phyloP scores from a whole-genome alignment of 2,329 filamentous ascomycete species.

The Aureobasidium lini region DNA sequence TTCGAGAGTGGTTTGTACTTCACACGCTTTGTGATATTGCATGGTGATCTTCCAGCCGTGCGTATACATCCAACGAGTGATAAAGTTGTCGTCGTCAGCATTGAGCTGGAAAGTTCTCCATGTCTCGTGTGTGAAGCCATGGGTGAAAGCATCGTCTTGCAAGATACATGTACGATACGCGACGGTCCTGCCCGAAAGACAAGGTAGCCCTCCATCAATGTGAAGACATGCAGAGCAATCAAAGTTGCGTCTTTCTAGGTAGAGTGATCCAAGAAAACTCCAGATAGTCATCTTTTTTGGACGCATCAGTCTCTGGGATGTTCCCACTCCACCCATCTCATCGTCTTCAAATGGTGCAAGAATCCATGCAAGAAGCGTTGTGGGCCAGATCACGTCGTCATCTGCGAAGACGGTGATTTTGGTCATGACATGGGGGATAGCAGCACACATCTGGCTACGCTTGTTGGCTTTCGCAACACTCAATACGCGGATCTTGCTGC shows the following conservation, averaged over 20 bases:
- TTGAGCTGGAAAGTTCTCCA: slow-evolving; percentile 86
- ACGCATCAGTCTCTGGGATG: slow-evolving; percentile 77
- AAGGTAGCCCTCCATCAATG: slow-evolving; percentile 92
- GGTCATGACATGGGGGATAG: slow-evolving; percentile 77
- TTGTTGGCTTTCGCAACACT: slow-evolving; percentile 86
- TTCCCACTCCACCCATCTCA: slow-evolving; percentile 81
- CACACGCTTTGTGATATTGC: slow-evolving; percentile 85
- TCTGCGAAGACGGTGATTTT: slow-evolving; percentile 87
- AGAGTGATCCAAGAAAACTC: slow-evolving; percentile 86
- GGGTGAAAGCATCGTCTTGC: slow-evolving; percentile 74
- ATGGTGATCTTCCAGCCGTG: slow-evolving; percentile 92
- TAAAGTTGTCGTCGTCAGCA: slow-evolving; percentile 96
- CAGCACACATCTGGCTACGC: slow-evolving; percentile 84
- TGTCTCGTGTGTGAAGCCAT: slow-evolving; percentile 84
- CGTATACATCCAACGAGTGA: slow-evolving; percentile 89
- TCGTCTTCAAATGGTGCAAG: slow-evolving; percentile 83
- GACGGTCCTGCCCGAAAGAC: slow-evolving; percentile 88
- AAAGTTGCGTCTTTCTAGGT: slow-evolving; percentile 90
- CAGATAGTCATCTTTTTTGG: slow-evolving; percentile 59
- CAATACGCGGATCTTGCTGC: slow-evolving; percentile 62
- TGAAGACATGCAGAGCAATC: slow-evolving; percentile 94
- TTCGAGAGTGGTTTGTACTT: slow-evolving; percentile 88
- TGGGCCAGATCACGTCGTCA: slow-evolving; percentile 90
- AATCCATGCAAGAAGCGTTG: slow-evolving; percentile 81
- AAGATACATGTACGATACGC: slow-evolving; percentile 87